Evolutionary conservation across 73 alveolate species (phyloP).

Genomic region (Durusdinium trenchii): DNA sequence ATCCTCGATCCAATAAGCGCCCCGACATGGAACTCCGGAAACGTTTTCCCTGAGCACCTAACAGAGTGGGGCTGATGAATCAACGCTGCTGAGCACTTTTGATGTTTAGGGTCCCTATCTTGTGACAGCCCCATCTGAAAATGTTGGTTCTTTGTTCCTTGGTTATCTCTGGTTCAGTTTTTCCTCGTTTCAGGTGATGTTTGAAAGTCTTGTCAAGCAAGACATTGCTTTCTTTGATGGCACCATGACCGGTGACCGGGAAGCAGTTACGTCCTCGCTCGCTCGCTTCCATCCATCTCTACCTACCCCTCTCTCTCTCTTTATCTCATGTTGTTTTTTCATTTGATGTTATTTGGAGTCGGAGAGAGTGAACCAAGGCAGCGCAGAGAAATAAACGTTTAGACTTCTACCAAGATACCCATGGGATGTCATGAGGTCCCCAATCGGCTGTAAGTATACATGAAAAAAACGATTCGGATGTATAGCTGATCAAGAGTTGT

Average conservation of each 20-base stretch:
- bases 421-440: too few species aligned
- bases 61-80: too few species aligned
- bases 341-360: too few species aligned
- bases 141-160: not conserved
- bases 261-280: not conserved
- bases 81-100: not conserved
- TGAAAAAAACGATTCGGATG: too few species aligned
- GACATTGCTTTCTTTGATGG: constrained; percentile 95
- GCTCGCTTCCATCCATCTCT: not conserved
- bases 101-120: not conserved
- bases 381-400: too few species aligned
- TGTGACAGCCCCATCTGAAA: not conserved
- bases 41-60: not conserved
- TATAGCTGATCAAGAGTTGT: too few species aligned
- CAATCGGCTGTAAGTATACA: too few species aligned
- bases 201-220: constrained; percentile 87
- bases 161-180: not conserved
- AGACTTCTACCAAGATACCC: too few species aligned
- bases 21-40: too few species aligned
- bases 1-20: too few species aligned
- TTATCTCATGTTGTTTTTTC: not conserved
- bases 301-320: not conserved
- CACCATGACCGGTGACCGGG: constrained; percentile 72
- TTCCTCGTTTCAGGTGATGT: constrained; percentile 34
- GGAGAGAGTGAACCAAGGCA: too few species aligned